Conservation (phyloP, 805 yeast genomes). For the Jamesozyma piceae region DNA sequence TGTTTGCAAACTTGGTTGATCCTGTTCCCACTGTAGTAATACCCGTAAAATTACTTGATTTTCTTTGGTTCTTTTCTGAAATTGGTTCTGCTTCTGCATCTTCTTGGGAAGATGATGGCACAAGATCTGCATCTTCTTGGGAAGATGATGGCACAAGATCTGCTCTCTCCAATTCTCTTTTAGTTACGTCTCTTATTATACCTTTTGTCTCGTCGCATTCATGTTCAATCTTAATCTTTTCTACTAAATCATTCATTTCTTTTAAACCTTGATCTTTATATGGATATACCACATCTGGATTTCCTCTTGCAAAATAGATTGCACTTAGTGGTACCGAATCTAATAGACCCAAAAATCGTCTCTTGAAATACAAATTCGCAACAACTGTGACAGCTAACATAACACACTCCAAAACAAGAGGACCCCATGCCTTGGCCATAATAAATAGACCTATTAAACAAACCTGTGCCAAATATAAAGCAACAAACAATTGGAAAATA, state of each 20-base stretch:
- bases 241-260: slow-evolving; percentile 47
- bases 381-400: slow-evolving; percentile 47
- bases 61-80: neutral
- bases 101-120: slow-evolving; percentile 10
- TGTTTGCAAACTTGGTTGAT: slow-evolving; percentile 4
- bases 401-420: slow-evolving; percentile 61
- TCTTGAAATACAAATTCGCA: slow-evolving; percentile 49
- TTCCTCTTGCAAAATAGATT: slow-evolving; percentile 32
- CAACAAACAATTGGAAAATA: slow-evolving; percentile 62
- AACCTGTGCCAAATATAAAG: slow-evolving; percentile 60
- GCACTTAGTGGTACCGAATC: slow-evolving; percentile 65
- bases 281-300: slow-evolving; percentile 43
- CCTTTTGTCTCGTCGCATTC: slow-evolving; percentile 21
- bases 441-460: slow-evolving; percentile 65
- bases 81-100: slow-evolving; percentile 1
- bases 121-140: slow-evolving; percentile 15
- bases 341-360: slow-evolving; percentile 51
- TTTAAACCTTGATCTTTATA: slow-evolving; percentile 52
- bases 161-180: slow-evolving; percentile 23
- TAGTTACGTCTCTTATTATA: slow-evolving; percentile 25
- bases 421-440: slow-evolving; percentile 71
- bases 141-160: slow-evolving; percentile 17
- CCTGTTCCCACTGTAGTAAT: slow-evolving; percentile 1
- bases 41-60: slow-evolving; percentile 5
- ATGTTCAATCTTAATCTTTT: slow-evolving; percentile 21